Evolutionary conservation across 164 flowering plant genomes (phyloP), one percentile per base, ranked within the genome.

Genomic region (Malania oleifera): DNA sequence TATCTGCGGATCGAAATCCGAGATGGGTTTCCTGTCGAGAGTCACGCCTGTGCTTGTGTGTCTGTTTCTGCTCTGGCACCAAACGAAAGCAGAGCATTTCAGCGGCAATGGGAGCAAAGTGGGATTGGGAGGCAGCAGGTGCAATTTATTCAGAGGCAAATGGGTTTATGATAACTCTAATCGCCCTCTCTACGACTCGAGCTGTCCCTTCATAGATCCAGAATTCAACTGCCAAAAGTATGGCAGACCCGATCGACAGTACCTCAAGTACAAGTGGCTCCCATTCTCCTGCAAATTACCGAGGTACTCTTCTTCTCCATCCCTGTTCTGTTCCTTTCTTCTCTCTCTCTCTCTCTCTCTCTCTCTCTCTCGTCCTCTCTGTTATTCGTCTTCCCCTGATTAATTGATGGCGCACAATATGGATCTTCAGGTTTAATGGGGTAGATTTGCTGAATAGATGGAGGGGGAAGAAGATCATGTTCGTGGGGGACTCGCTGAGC

Each of bases 401-500:
- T 38, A 31, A 31, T 4, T 31, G 6, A 31, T 44, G 13, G 56
- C 67, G 71, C 63, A n/a, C n/a, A n/a, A n/a, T n/a, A n/a, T n/a
- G n/a, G n/a, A n/a, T n/a, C n/a, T n/a, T n/a, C 53, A 88, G 96
- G 75, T 88, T 88, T 60, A 81, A 84, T 78, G 92, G 82, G 59
- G 4, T 77, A 70, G 56, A 62, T 52, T 88, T 88, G 59, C 54
- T 88, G 81, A 66, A 55, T 68, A 79, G 62, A 63, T 68, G 71
- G 77, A 77, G 80, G 41, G 96, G 96, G 74, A 88, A 87, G 81
- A 85, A 79, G 73, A 82, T 87, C 0, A 83, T 85, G 96, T 87
- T 87, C 58, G 91, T 88, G 66, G 96, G 96, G 15, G 96, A 88
- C 65, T 88, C 96, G 10, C 57, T 88, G 71, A 84, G 88, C 57